Percentiles rank a stretch among this genome's conserved stretches.
These are phyloP conservation scores for Fusarium albosuccineum DNA, from an alignment of 2,329 filamentous ascomycete species.

Conservation along the genomic window DNA sequence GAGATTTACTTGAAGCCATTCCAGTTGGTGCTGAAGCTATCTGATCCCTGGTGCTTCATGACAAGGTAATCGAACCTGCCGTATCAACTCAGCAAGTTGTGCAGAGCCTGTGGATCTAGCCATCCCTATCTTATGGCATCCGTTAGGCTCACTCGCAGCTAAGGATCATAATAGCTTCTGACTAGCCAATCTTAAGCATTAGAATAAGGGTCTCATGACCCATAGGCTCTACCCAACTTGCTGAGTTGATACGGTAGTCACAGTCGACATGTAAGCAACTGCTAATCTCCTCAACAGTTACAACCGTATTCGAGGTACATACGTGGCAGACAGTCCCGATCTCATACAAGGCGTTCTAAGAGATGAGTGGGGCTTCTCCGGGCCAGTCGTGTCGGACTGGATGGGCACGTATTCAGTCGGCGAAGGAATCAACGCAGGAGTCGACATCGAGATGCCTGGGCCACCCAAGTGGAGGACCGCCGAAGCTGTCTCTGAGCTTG, in stretches of 20 bases:
- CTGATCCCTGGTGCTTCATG: conserved; percentile 1
- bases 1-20: conserved; percentile 8
- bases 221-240: too few relatives aligned
- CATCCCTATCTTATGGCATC: too few relatives aligned
- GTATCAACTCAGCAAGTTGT: too few relatives aligned
- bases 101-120: too few relatives aligned
- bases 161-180: too few relatives aligned
- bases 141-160: too few relatives aligned
- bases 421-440: not conserved
- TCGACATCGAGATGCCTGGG: not conserved
- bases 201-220: too few relatives aligned
- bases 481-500: not conserved
- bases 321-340: not conserved
- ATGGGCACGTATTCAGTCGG: not conserved
- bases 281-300: not conserved
- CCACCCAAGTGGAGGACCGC: not conserved
- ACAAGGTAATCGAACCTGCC: not conserved
- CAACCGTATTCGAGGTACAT: not conserved
- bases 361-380: conserved; percentile 1
- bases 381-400: not conserved
- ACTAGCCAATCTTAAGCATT: too few relatives aligned
- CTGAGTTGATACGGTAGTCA: too few relatives aligned
- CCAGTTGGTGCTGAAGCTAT: not conserved
- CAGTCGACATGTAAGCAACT: too few relatives aligned
- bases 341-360: not conserved